Conservation (phyloP, 192 early-diverging fungal genomes). For the Geranomyces michiganensis region DNA sequence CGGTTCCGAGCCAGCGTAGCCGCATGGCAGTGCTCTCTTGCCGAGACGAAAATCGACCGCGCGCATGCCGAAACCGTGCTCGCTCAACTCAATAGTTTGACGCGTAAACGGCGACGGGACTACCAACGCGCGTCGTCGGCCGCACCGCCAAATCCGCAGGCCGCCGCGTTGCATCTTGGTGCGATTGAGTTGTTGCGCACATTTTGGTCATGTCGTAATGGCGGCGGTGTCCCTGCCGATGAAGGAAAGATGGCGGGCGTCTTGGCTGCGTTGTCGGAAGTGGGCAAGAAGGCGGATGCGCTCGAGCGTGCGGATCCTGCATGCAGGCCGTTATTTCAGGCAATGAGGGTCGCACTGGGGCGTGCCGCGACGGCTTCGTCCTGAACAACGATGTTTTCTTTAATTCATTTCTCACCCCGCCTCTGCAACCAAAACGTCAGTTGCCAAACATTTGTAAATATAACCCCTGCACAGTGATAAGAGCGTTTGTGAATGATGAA, state of each 20-base stretch:
- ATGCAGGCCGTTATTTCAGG: background rate
- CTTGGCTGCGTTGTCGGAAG: background rate
- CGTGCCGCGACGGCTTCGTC: background rate
- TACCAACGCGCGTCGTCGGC: background rate
- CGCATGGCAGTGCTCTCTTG: no score
- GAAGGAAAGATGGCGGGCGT: constrained; percentile 1
- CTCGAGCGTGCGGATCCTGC: constrained; percentile 1
- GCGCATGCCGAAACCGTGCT: constrained; percentile 16
- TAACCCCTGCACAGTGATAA: no score
- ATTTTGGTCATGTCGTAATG: constrained; percentile 1
- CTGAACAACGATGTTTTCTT: no score
- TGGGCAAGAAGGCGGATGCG: constrained; percentile 10
- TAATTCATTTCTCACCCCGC: no score
- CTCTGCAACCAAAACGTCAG: no score
- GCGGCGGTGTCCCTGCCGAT: background rate
- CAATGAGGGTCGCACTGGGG: background rate
- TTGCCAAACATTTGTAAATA: no score
- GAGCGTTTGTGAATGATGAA: no score
- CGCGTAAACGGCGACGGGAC: constrained; percentile 24
- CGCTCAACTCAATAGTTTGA: constrained; percentile 17
- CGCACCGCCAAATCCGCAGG: background rate
- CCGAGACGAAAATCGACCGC: constrained; percentile 19
- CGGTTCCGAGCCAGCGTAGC: no score
- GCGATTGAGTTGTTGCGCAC: constrained; percentile 16
- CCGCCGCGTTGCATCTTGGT: constrained; percentile 1